Percentiles rank a stretch among this genome's conserved stretches.
Evolutionary conservation across 192 early-diverging fungal genomes (phyloP).

Genomic region (Coemansia sp.): DNA sequence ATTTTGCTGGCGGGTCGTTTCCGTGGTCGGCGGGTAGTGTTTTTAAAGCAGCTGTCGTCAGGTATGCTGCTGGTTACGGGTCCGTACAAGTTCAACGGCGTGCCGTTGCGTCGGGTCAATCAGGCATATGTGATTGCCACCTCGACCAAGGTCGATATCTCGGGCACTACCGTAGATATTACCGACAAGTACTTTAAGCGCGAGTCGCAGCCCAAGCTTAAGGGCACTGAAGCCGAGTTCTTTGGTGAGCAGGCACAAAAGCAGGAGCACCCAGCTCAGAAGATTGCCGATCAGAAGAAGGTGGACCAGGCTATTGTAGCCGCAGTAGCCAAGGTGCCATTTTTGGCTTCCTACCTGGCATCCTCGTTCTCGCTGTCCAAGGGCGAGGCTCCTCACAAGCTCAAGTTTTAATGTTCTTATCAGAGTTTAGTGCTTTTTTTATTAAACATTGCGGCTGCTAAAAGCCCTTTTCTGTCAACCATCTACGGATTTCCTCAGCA

Average conservation of each 20-base stretch:
- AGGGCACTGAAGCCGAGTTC: conserved; percentile 86
- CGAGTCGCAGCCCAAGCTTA: conserved; percentile 68
- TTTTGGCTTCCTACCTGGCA: conserved; percentile 84
- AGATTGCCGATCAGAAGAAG: conserved; percentile 86
- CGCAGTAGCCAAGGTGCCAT: conserved; percentile 78
- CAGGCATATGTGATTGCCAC: conserved; percentile 99
- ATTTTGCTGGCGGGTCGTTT: conserved; percentile 94
- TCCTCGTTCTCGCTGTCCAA: conserved; percentile 89
- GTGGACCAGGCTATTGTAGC: conserved; percentile 83
- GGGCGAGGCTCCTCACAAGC: conserved; percentile 93
- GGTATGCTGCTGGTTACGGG: conserved; percentile 97
- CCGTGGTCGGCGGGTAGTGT: conserved; percentile 98
- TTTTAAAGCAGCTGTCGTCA: conserved; percentile 91
- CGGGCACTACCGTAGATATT: conserved; percentile 68
- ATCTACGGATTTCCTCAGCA: conserved; percentile 51
- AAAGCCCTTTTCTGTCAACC: conserved; percentile 59
- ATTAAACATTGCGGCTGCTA: conserved; percentile 10
- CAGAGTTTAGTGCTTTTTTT: neutral
- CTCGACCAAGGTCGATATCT: conserved; percentile 96
- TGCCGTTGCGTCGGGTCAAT: conserved; percentile 96
- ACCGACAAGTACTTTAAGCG: conserved; percentile 94
- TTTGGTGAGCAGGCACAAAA: conserved; percentile 76
- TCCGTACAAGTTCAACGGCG: conserved; percentile 98
- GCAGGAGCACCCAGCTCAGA: conserved; percentile 73
- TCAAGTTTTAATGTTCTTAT: conserved; percentile 86